phyloP scores from a whole-genome alignment of 805 yeast species.

The Pichia eremophila region DNA sequence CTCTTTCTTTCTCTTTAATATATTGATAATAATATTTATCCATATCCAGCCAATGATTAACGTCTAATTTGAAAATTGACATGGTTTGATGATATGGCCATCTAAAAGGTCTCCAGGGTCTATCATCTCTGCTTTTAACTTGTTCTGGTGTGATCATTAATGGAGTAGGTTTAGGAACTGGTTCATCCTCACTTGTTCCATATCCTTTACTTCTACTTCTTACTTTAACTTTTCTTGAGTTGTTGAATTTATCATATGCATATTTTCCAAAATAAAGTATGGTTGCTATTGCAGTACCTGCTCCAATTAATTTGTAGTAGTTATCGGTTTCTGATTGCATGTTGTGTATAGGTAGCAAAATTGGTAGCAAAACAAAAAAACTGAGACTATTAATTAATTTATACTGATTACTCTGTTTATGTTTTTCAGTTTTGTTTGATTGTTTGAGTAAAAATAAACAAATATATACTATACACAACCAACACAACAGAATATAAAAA shows the following conservation, averaged over 20 bases:
- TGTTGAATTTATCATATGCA: background rate
- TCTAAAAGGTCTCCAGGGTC: conserved; percentile 77
- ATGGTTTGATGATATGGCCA: conserved; percentile 78
- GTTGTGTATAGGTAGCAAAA: background rate
- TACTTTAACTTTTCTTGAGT: background rate
- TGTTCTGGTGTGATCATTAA: conserved; percentile 58
- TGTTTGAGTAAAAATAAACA: background rate
- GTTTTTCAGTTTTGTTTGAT: background rate
- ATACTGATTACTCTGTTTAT: background rate
- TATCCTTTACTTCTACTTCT: conserved; percentile 5
- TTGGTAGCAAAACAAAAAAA: background rate
- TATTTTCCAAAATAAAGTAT: conserved; percentile 10
- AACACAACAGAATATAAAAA: too few species aligned
- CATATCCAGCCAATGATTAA: conserved; percentile 74
- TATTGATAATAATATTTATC: conserved; percentile 65
- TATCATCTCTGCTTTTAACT: conserved; percentile 54
- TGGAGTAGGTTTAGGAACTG: conserved; percentile 44
- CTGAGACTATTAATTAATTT: too few species aligned
- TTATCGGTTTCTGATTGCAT: conserved; percentile 3
- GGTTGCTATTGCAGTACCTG: conserved; percentile 19
- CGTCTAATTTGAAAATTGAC: conserved; percentile 63
- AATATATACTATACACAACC: too few species aligned
- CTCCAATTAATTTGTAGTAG: conserved; percentile 11
- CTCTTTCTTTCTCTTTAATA: conserved; percentile 51
- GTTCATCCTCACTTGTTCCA: conserved; percentile 16